Evolutionary conservation across 176 grass and related monocot species (phyloP), one percentile per base, ranked within the genome.

Genomic region (Oryza nivara): DNA sequence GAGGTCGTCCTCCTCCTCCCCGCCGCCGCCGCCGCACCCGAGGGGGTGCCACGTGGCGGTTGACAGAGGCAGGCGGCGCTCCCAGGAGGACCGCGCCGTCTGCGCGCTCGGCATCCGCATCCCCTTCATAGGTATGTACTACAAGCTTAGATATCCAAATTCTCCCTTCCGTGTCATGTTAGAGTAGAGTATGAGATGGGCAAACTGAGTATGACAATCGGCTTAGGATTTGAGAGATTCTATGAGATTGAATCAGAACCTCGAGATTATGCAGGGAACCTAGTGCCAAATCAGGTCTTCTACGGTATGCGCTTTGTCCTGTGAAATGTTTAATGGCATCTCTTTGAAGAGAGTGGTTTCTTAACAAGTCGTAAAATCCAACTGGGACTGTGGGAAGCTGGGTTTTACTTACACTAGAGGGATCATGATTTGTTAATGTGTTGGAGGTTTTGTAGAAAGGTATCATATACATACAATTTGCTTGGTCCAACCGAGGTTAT

Each of bases 91-190:
- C 71, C 91, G 89, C 45, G 81, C 81, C 45, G 26, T 98, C 44
- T 98, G 94, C 23, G 89, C 91, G 25, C 88, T 98, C n/a, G 88
- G 93, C 77, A 88, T 98, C 76, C 89, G 91, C 63, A 95, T 98
- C 65, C 96, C 96, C 69, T 95, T 98, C 80, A 58, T 93, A 80
- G 93, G 85, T 93, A 87, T 58, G 0, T 43, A 23, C 35, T 4
- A 4, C 14, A 15, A 9, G 71, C 22, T 65, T 41, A 9, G 26
- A 73, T 66, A 64, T 38, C 6, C 28, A 9, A 58, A 64, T 7
- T 64, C 34, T 34, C 3, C 9, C 30, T 48, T 48, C 11, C 9
- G 6, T 52, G 5, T 13, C 73, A 51, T 41, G 65, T n/a, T n/a
- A n/a, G n/a, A n/a, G 43, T 17, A 2, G 11, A 68, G 13, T 28